phyloP scores from a whole-genome alignment of 257 asterid genomes.

The Dorcoceras hygrometricum region DNA sequence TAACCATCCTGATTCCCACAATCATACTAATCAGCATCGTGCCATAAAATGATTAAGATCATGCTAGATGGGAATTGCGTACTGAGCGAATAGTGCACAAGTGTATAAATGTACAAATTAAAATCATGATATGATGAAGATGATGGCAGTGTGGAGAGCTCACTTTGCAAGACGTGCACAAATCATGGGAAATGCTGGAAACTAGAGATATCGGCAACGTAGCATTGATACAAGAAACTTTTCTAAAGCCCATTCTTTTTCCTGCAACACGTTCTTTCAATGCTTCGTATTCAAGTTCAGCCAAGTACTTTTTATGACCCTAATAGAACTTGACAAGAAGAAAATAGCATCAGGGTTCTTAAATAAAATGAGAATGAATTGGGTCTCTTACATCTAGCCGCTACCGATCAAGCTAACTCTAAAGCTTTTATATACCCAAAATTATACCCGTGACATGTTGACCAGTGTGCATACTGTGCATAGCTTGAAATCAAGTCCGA shows the following conservation, averaged over 20 bases:
- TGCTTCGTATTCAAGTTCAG: conserved; percentile 82
- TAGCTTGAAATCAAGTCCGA: not conserved
- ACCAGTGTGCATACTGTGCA: not conserved
- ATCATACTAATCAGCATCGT: conserved; percentile 16
- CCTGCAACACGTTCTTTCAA: conserved; percentile 81
- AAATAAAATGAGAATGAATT: not conserved
- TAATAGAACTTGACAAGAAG: conserved; percentile 77
- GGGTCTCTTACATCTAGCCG: not conserved
- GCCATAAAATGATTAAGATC: not conserved
- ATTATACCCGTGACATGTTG: not conserved
- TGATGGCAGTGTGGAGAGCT: conserved; percentile 18
- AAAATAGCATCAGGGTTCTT: conserved; percentile 47
- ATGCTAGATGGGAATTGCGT: conserved; percentile 23
- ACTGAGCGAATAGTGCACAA: conserved; percentile 66
- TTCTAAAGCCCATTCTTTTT: conserved; percentile 55
- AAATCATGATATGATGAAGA: not conserved
- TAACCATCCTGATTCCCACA: conserved; percentile 15
- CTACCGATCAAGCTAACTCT: not conserved
- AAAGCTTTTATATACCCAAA: not conserved
- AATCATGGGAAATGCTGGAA: conserved; percentile 43
- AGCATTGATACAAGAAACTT: conserved; percentile 90
- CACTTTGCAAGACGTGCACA: conserved; percentile 72
- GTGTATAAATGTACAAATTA: conserved; percentile 35
- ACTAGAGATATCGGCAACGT: conserved; percentile 63
- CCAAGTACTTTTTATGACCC: conserved; percentile 87